Conservation (phyloP, 257 asterid genomes). For the Solanum rostratum region DNA sequence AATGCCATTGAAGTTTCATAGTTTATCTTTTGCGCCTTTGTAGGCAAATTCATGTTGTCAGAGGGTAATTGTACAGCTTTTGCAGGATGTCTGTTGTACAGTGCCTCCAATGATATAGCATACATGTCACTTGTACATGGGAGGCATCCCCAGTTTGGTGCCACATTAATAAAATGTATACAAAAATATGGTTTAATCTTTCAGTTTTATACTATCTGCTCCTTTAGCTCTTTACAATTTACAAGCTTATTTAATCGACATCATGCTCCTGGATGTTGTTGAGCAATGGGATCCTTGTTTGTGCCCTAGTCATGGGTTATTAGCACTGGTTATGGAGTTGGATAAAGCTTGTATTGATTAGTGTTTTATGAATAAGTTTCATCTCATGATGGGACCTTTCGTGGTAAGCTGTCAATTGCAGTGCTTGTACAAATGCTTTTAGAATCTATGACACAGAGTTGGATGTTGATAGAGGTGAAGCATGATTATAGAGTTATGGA, state of each 20-base stretch:
- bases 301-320: background rate
- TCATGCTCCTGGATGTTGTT: background rate
- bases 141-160: background rate
- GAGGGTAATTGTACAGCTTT: background rate
- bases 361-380: background rate
- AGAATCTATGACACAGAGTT: background rate
- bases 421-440: background rate
- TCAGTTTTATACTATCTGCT: background rate
- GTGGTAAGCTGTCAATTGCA: background rate
- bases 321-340: background rate
- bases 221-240: background rate
- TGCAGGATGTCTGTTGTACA: constrained; percentile 4
- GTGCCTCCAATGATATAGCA: background rate
- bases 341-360: background rate
- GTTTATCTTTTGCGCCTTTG: background rate
- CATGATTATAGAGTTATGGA: no score
- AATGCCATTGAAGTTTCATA: background rate
- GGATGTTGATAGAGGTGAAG: background rate
- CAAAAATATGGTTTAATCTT: background rate
- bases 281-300: background rate
- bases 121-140: background rate
- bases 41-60: background rate
- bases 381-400: background rate
- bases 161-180: background rate
- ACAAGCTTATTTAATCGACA: background rate